A percentile compares a stretch with the other conserved stretches of the same genome.
These are phyloP conservation scores for Taphrina populina DNA, from an alignment of 1,139 yeast genomes.

Conservation along the genomic window DNA sequence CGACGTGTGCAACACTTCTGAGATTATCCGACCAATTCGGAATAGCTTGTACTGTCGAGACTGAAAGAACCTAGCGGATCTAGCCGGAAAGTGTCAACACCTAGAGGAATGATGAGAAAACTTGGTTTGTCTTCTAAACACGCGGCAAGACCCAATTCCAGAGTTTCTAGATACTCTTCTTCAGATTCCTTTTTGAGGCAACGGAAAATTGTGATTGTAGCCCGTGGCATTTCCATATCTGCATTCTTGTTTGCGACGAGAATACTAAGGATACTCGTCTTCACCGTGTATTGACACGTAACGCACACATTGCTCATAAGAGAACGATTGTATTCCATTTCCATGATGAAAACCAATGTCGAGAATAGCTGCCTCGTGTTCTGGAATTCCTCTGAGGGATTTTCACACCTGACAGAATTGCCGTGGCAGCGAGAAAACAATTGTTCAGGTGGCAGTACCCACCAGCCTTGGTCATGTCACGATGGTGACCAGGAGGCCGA, in stretches of 20 bases:
- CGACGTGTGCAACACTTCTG: not conserved
- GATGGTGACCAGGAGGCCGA: constrained; percentile 29
- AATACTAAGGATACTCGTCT: constrained; percentile 21
- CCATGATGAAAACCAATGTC: constrained; percentile 28
- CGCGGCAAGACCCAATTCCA: not conserved
- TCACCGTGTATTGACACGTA: constrained; percentile 13
- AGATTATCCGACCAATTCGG: not conserved
- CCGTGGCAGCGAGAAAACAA: constrained; percentile 6
- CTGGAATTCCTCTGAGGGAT: not conserved
- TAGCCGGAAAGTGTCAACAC: constrained; percentile 15
- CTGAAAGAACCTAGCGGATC: constrained; percentile 20
- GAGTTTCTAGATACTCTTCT: constrained; percentile 1
- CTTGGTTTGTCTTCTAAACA: too few species aligned
- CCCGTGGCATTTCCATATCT: not conserved
- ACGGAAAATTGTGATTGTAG: constrained; percentile 11
- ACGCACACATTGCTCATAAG: constrained; percentile 2
- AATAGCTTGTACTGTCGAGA: not conserved
- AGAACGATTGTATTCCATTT: constrained; percentile 18
- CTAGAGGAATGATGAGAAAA: constrained; percentile 7
- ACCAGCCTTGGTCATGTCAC: constrained; percentile 8
- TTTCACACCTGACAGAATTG: not conserved
- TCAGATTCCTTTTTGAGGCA: not conserved
- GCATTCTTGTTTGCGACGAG: not conserved
- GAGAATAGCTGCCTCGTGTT: not conserved
- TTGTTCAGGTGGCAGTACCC: constrained; percentile 23